These are phyloP conservation scores for Aureobasidium namibiae DNA, from an alignment of 2,329 filamentous ascomycete species.

Conservation along the genomic window DNA sequence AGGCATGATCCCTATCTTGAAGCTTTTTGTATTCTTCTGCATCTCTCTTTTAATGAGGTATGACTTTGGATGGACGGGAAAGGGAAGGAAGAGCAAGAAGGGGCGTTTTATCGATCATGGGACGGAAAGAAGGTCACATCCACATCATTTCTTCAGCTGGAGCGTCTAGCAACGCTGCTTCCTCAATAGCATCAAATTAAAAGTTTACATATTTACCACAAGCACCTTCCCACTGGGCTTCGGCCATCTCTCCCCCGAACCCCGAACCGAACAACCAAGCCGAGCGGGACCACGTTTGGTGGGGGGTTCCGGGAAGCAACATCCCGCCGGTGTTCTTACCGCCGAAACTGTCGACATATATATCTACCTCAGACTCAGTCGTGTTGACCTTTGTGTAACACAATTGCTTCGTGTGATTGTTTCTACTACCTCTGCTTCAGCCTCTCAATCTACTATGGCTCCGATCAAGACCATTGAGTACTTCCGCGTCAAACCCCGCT, in stretches of 20 bases:
- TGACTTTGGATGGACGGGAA: background rate
- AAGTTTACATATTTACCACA: background rate
- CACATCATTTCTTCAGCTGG: background rate
- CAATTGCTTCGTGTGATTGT: background rate
- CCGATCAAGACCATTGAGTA: conserved; percentile 62
- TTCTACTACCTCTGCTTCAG: background rate
- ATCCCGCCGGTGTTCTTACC: background rate
- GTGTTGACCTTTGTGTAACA: background rate
- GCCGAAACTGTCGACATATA: background rate
- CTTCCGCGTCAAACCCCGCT: conserved; percentile 65
- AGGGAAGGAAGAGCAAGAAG: background rate
- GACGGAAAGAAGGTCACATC: background rate
- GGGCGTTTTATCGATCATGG: background rate
- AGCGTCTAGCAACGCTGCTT: background rate
- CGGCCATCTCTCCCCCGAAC: background rate
- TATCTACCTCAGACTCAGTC: background rate
- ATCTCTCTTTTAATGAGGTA: conserved; percentile 1
- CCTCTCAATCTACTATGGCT: conserved; percentile 38
- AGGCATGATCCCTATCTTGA: conserved; percentile 32
- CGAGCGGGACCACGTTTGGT: background rate
- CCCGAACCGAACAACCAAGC: no score
- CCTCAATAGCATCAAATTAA: background rate
- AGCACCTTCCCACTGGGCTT: background rate
- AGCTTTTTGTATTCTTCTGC: background rate
- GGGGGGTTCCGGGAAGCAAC: background rate